Base-by-base conservation (phyloP, 78 protist species). In the Cavenderia fasciculata region DNA sequence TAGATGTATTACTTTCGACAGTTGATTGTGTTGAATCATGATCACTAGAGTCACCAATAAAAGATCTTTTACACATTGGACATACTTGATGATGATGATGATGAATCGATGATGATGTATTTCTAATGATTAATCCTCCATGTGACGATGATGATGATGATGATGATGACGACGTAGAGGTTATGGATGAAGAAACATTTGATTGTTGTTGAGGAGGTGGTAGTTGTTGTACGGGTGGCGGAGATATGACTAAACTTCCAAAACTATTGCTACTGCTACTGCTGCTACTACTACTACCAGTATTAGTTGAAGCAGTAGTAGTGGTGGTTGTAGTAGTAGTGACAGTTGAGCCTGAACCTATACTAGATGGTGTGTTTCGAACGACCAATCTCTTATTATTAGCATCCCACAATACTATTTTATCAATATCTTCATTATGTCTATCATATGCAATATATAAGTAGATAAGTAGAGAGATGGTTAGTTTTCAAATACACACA, bases 391-490 rank as follows among this genome's bases (percentile, higher is more conserved):
- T 52, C 33, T 34, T 54, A 57, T 59, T 65, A 19, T 38, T 23
- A n/a, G 90, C 47, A 23, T 82, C 90, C 31, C 73, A 82, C 41
- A 82, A 56, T 21, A 82, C 90, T 44, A 82, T 36, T 27, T 59
- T 82, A 23, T 82, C 51, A 44, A 82, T 56, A 43, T 82, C 90
- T 41, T 82, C 90, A 82, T 82, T 57, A 23, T 82, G 90, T 71
- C 78, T 71, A 52, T 31, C 6, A 33, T n/a, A 4, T 61, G 8
- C 4, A 12, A 52, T 36, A n/a, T 23, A 46, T 69, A 12, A 2
- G 21, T 46, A 18, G 36, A 31, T 51, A n/a, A 49, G 4, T 41
- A 69, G 8, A 27, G n/a, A 25, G 4, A 29, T 44, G 1, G 7
- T 8, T 69, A 29, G 8, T 46, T 14, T 46, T 8, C 12, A 46